These are phyloP conservation scores for Colletotrichum sp. DNA, from an alignment of 2,329 filamentous ascomycete genomes.

Conservation along the genomic window DNA sequence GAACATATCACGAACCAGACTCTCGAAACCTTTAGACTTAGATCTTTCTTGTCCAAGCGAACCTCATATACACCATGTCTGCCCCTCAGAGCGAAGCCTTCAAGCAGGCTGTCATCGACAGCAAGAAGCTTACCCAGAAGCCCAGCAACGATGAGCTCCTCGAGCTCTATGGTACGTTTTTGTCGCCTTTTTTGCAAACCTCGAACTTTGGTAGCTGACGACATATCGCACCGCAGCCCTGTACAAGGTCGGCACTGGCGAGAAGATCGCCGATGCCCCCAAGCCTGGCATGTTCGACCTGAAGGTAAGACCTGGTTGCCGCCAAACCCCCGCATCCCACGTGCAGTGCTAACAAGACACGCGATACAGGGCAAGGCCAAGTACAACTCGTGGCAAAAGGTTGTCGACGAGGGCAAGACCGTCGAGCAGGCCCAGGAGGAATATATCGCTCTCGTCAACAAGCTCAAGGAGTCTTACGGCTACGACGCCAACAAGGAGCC, in stretches of 20 bases:
- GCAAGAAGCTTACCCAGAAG: constrained; percentile 71
- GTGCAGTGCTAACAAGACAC: neutral
- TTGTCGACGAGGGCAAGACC: constrained; percentile 67
- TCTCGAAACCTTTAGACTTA: neutral
- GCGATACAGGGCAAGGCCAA: constrained; percentile 75
- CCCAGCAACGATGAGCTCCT: constrained; percentile 70
- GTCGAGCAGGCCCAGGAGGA: constrained; percentile 73
- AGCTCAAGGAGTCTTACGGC: constrained; percentile 73
- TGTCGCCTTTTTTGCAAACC: neutral
- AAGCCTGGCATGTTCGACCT: constrained; percentile 74
- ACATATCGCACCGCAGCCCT: constrained; percentile 45
- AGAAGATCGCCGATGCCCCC: constrained; percentile 61
- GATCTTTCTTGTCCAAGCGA: neutral
- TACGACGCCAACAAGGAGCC: constrained; percentile 69
- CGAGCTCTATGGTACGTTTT: constrained; percentile 59
- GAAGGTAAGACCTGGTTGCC: constrained; percentile 52
- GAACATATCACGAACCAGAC: neutral
- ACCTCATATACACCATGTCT: constrained; percentile 41
- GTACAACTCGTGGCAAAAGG: constrained; percentile 76
- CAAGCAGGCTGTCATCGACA: constrained; percentile 64
- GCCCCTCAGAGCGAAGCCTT: constrained; percentile 50
- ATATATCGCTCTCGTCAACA: constrained; percentile 77
- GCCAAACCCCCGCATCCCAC: neutral
- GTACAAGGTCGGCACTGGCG: constrained; percentile 63
- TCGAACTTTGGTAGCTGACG: neutral